These are phyloP conservation scores for Peniophora sp. DNA, from an alignment of 1,284 basidiomycete genomes.

Conservation along the genomic window DNA sequence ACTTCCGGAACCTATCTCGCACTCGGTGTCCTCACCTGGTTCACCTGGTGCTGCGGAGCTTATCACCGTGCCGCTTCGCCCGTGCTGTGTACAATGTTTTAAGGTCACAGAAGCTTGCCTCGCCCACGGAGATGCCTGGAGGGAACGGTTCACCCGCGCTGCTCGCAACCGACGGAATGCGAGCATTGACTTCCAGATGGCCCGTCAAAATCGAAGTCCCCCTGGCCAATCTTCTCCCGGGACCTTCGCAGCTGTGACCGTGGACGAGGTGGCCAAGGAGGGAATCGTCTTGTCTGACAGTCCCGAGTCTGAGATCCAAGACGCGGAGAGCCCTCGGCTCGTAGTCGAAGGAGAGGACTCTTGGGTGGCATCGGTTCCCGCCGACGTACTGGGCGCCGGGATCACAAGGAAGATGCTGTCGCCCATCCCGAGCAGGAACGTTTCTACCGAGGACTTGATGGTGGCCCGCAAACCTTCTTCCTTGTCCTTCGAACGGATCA, in stretches of 20 bases:
- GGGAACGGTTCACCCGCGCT: conserved; percentile 51
- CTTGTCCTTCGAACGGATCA: background rate
- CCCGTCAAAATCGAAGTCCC: conserved; percentile 13
- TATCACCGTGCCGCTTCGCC: conserved; percentile 44
- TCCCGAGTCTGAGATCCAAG: conserved; percentile 10
- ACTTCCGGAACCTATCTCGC: conserved; percentile 4
- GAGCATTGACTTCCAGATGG: conserved; percentile 25
- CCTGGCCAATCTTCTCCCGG: conserved; percentile 15
- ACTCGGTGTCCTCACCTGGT: background rate
- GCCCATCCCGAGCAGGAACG: conserved; percentile 24
- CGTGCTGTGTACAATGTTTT: conserved; percentile 52
- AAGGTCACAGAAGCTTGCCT: conserved; percentile 38
- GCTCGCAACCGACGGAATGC: conserved; percentile 48
- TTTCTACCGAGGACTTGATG: conserved; percentile 24
- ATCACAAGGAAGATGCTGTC: conserved; percentile 14
- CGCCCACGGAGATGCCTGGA: conserved; percentile 41
- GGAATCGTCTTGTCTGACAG: conserved; percentile 32
- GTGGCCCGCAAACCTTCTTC: conserved; percentile 3
- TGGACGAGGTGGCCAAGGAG: conserved; percentile 54
- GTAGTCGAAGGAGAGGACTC: background rate
- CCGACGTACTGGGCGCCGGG: conserved; percentile 4
- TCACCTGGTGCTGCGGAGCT: conserved; percentile 15
- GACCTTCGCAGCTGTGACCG: conserved; percentile 31
- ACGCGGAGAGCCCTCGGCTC: background rate
- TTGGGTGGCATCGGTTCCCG: conserved; percentile 1